Base-by-base conservation (phyloP, 1,284 basidiomycete species). In the Apiotrichum montevideense region DNA sequence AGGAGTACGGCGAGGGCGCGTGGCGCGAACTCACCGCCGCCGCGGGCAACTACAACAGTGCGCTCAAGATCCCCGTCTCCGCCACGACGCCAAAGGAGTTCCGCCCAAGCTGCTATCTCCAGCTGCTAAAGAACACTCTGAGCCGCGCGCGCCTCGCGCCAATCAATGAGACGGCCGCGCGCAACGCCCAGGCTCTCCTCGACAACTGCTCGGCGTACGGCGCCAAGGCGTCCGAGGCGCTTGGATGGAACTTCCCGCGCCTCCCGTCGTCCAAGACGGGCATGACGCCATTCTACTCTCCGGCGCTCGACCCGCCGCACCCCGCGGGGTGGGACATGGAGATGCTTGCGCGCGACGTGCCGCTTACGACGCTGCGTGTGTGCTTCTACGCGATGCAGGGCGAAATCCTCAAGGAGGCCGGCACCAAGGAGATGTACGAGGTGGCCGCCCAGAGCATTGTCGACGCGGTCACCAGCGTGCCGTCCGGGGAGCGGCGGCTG, bases 241-340 rank as follows among this genome's bases (percentile, higher is more conserved):
- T 72, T 7, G 67, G 69, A 0, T 70, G 68, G 69, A 65, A 61
- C 45, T 66, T 61, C 43, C 43, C 67, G 10, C 54, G 54, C 29
- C 48, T 69, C 6, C 60, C 60, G 37, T 52, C 47, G 2, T 42
- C 47, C 42, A 46, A 52, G 45, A 39, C 51, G 14, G 53, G 54
- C 35, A 55, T 55, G 13, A 51, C 52, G 14, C 52, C 58, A 10
- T 53, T 54, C 48, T 52, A 48, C 34, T 10, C 52, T 32, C 46
- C 44, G 32, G 43, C 49, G 21, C 55, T 62, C 43, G 57, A 54
- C 14, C 47, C 67, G 11, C 70, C 71, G 3, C 61, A 62, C 46
- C 65, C 63, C 29, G 53, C 62, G 7, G 73, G 73, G 4, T 75
- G 73, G 72, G 73, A 75, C 55, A 61, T 59, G 35, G 73, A 75